Percentiles rank a stretch among this genome's conserved stretches.
Evolutionary conservation across 1,284 basidiomycete species (phyloP).

Genomic region (Testicularia cyperi): DNA sequence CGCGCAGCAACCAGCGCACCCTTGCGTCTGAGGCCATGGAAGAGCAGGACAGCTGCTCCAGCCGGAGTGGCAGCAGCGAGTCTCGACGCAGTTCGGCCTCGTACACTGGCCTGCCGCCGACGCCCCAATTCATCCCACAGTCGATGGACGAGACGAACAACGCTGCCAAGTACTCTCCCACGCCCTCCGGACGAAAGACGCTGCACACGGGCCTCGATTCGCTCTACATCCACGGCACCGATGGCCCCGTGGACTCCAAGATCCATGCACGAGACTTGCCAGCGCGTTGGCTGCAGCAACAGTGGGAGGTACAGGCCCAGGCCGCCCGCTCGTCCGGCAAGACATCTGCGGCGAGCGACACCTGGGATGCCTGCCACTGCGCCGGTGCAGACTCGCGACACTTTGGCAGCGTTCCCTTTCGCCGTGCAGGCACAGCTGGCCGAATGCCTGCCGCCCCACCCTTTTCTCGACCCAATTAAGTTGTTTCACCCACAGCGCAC

Average conservation of each 20-base stretch:
- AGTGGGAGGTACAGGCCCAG: slow-evolving; percentile 24
- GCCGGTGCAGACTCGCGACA: too few relatives aligned
- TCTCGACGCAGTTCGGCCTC: slow-evolving; percentile 40
- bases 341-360: too few relatives aligned
- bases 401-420: too few relatives aligned
- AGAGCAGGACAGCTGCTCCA: slow-evolving; percentile 41
- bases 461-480: too few relatives aligned
- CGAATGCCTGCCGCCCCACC: too few relatives aligned
- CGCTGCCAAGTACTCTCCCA: slow-evolving; percentile 16
- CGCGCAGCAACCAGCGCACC: too few relatives aligned
- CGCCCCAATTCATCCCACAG: slow-evolving; percentile 38
- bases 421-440: too few relatives aligned
- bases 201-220: slow-evolving; percentile 2
- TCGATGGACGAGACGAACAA: slow-evolving; percentile 11
- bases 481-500: too few relatives aligned
- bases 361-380: too few relatives aligned
- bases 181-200: slow-evolving; percentile 9
- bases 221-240: slow-evolving; percentile 1
- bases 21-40: too few relatives aligned
- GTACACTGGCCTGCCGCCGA: slow-evolving; percentile 48
- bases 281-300: slow-evolving; percentile 21
- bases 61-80: slow-evolving; percentile 38
- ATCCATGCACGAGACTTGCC: slow-evolving; percentile 10
- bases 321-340: too few relatives aligned
- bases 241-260: slow-evolving; percentile 13